A percentile compares a stretch with the other conserved stretches of the same genome.
These are phyloP conservation scores for Exserohilum turcica DNA, from an alignment of 2,329 filamentous ascomycete genomes.

Conservation along the genomic window DNA sequence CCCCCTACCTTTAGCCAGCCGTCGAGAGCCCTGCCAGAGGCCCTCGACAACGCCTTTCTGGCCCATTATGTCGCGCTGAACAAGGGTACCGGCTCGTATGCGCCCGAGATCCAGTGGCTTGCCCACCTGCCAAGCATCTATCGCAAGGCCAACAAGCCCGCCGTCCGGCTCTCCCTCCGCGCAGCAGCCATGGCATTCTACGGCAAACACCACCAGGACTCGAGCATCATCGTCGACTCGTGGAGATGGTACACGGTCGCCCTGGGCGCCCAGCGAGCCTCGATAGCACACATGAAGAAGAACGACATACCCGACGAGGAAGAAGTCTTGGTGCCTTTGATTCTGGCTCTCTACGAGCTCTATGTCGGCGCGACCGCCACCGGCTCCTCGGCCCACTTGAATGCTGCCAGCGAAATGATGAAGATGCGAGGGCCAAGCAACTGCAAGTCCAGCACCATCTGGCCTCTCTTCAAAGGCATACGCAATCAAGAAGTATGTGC, in stretches of 20 bases:
- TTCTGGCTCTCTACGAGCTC: slow-evolving; percentile 38
- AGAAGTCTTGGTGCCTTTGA: slow-evolving; percentile 38
- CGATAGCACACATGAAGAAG: slow-evolving; percentile 22
- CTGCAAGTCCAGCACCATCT: slow-evolving; percentile 29
- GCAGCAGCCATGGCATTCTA: slow-evolving; percentile 44
- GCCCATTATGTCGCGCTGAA: slow-evolving; percentile 40
- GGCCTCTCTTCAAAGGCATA: slow-evolving; percentile 38
- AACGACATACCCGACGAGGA: slow-evolving; percentile 33
- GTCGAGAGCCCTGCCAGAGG: slow-evolving; percentile 27
- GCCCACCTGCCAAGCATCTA: slow-evolving; percentile 29
- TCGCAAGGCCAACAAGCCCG: slow-evolving; percentile 27
- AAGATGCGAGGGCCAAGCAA: slow-evolving; percentile 38
- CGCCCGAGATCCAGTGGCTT: slow-evolving; percentile 35
- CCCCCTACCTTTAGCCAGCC: slow-evolving; percentile 35
- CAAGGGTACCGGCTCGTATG: slow-evolving; percentile 21
- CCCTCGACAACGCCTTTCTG: slow-evolving; percentile 36
- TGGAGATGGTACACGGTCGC: slow-evolving; percentile 42
- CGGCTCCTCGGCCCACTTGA: slow-evolving; percentile 38
- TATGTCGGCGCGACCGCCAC: slow-evolving; percentile 37
- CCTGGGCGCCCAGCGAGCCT: slow-evolving; percentile 32
- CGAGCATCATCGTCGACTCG: slow-evolving; percentile 37
- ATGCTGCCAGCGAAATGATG: slow-evolving; percentile 37
- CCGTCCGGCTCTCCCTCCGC: slow-evolving; percentile 37
- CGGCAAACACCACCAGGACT: slow-evolving; percentile 36
- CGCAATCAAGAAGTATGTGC: slow-evolving; percentile 36